Percentiles rank a stretch among this genome's conserved stretches.
These are phyloP conservation scores for Curvularia eragrostidis DNA, from an alignment of 2,329 filamentous ascomycete genomes.

Conservation along the genomic window DNA sequence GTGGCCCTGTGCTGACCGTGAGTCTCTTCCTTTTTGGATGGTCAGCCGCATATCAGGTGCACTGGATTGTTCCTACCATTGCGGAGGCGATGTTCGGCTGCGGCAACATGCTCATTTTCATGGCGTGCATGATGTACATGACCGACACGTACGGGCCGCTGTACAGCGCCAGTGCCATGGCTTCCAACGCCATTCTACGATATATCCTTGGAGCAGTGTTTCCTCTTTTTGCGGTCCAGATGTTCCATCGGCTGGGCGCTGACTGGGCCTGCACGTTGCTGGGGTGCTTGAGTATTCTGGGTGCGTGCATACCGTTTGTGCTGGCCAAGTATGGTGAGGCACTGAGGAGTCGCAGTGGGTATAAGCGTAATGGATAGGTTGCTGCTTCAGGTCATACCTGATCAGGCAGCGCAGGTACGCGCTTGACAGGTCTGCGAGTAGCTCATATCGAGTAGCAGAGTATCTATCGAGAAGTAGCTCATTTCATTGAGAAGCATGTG, in stretches of 20 bases:
- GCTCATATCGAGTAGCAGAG: too few species aligned
- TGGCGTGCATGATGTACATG: slow-evolving; percentile 20
- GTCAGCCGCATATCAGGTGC: slow-evolving; percentile 43
- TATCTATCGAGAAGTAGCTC: too few species aligned
- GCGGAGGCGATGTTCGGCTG: slow-evolving; percentile 28
- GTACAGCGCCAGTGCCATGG: slow-evolving; percentile 64
- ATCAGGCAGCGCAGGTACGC: neutral
- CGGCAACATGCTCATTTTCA: slow-evolving; percentile 16
- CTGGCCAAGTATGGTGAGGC: slow-evolving; percentile 23
- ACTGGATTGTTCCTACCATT: slow-evolving; percentile 50
- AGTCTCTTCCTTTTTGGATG: slow-evolving; percentile 52
- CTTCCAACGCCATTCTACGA: slow-evolving; percentile 65
- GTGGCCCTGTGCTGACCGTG: slow-evolving; percentile 42
- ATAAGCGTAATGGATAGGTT: slow-evolving; percentile 9
- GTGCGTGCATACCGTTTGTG: slow-evolving; percentile 17
- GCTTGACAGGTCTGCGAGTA: neutral
- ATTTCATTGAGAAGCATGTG: too few species aligned
- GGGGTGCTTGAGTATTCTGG: slow-evolving; percentile 16
- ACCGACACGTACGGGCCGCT: slow-evolving; percentile 56
- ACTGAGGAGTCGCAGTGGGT: slow-evolving; percentile 23
- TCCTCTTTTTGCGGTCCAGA: slow-evolving; percentile 66
- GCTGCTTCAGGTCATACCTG: neutral
- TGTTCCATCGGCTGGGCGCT: slow-evolving; percentile 19
- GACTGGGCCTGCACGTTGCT: slow-evolving; percentile 22
- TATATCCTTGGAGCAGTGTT: slow-evolving; percentile 65